A percentile compares a stretch with the other conserved stretches of the same genome.
Conservation (phyloP, 2,329 filamentous ascomycete species). For the Fusarium solani-melongenae region DNA sequence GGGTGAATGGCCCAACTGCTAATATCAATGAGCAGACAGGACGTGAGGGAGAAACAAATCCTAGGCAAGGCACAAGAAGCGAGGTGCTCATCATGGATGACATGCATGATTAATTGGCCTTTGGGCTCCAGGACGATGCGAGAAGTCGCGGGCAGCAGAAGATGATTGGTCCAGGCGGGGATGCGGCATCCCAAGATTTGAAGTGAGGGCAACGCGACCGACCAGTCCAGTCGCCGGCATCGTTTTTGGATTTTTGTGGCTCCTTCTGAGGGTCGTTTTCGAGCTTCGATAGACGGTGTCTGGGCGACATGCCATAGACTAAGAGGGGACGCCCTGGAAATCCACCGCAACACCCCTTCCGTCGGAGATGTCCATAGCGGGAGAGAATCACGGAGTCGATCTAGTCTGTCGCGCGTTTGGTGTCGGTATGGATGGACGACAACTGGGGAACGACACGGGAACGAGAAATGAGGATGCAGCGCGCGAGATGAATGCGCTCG, state of each 20-base stretch:
- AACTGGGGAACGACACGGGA: constrained; percentile 32
- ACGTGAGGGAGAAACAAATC: constrained; percentile 16
- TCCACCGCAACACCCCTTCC: constrained; percentile 16
- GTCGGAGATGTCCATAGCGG: constrained; percentile 18
- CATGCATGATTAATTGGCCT: constrained; percentile 44
- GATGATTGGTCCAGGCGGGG: constrained; percentile 32
- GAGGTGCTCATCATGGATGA: constrained; percentile 35
- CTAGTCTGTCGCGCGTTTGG: constrained; percentile 23
- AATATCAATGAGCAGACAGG: not conserved
- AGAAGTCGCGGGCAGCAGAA: constrained; percentile 9
- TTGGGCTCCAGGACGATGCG: constrained; percentile 23
- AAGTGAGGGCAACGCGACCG: constrained; percentile 18
- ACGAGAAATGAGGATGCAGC: constrained; percentile 19
- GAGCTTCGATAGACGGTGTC: constrained; percentile 14
- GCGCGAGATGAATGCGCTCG: constrained; percentile 17
- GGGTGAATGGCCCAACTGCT: not conserved
- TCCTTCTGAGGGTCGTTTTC: not conserved
- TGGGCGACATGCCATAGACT: constrained; percentile 18
- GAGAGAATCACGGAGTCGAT: constrained; percentile 11
- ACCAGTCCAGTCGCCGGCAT: constrained; percentile 23
- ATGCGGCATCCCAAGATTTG: constrained; percentile 30
- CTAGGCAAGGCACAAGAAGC: not conserved
- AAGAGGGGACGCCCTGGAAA: constrained; percentile 22
- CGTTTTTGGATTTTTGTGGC: constrained; percentile 5
- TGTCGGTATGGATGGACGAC: constrained; percentile 26